These are phyloP conservation scores for Mortierella sp. DNA, from an alignment of 371 early-diverging fungal genomes.

Conservation along the genomic window DNA sequence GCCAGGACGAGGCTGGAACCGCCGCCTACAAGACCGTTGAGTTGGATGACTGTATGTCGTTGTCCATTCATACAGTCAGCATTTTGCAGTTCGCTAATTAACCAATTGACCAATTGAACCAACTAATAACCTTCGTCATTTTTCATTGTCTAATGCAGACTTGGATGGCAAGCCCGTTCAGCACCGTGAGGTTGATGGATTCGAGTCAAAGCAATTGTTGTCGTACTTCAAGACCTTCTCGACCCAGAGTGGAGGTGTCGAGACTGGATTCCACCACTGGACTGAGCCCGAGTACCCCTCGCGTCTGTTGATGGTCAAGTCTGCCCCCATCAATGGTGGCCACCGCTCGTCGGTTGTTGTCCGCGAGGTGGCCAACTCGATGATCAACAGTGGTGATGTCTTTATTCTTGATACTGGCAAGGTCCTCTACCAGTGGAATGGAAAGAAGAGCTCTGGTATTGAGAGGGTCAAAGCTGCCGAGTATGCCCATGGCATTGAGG, in stretches of 20 bases:
- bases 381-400: conserved; percentile 82
- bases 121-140: conserved; percentile 1
- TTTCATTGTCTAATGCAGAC: conserved; percentile 51
- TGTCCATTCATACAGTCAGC: not conserved
- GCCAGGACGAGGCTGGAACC: conserved; percentile 86
- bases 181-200: conserved; percentile 83
- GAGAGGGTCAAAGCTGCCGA: conserved; percentile 85
- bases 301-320: conserved; percentile 81
- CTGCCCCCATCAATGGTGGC: conserved; percentile 59
- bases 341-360: conserved; percentile 69
- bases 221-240: conserved; percentile 75
- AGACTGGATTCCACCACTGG: conserved; percentile 82
- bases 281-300: conserved; percentile 69
- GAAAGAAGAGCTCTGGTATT: conserved; percentile 70
- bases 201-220: conserved; percentile 75
- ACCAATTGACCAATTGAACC: not conserved
- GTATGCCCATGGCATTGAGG: conserved; percentile 61
- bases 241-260: conserved; percentile 81
- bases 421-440: conserved; percentile 84
- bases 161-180: conserved; percentile 79
- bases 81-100: not conserved
- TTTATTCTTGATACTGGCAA: conserved; percentile 84
- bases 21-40: conserved; percentile 94
- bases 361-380: conserved; percentile 74
- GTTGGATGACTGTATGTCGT: conserved; percentile 80